Percentiles rank a stretch among this genome's conserved stretches.
Evolutionary conservation across 176 grass and related monocot species (phyloP).

Genomic region (Aegilops sharonensis): DNA sequence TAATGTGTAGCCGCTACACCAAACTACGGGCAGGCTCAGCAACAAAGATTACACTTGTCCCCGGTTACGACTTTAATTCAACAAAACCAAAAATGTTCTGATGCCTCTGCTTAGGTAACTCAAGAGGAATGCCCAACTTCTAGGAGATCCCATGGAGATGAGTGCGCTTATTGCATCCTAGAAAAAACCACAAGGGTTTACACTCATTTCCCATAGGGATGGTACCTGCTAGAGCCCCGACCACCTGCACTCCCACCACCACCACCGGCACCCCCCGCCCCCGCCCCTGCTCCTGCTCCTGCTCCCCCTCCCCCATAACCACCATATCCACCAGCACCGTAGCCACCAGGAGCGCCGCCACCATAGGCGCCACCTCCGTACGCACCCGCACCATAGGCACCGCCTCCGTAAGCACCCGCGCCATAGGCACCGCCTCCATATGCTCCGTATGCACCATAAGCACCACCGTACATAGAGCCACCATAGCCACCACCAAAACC

Average conservation of each 20-base stretch:
- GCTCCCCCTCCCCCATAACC: slow-evolving; percentile 48
- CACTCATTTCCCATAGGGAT: slow-evolving; percentile 72
- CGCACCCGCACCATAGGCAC: slow-evolving; percentile 39
- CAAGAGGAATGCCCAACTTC: slow-evolving; percentile 24
- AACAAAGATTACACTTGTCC: slow-evolving; percentile 33
- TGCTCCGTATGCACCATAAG: slow-evolving; percentile 54
- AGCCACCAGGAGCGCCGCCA: slow-evolving; percentile 43
- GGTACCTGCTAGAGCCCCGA: slow-evolving; percentile 71
- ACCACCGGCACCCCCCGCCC: slow-evolving; percentile 24
- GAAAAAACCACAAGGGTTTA: neutral
- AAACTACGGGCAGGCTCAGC: slow-evolving; percentile 26
- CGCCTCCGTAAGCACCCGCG: slow-evolving; percentile 34
- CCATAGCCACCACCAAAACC: slow-evolving; percentile 67
- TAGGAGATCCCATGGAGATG: slow-evolving; percentile 1
- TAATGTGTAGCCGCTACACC: slow-evolving; percentile 35
- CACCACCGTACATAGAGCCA: slow-evolving; percentile 66
- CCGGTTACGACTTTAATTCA: neutral
- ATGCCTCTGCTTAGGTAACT: slow-evolving; percentile 23
- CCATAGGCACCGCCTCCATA: slow-evolving; percentile 46
- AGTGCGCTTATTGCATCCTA: slow-evolving; percentile 2
- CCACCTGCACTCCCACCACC: slow-evolving; percentile 47
- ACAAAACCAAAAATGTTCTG: slow-evolving; percentile 20
- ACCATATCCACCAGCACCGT: slow-evolving; percentile 40
- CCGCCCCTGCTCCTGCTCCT: neutral
- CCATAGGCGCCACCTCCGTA: slow-evolving; percentile 48